Evolutionary conservation across 495 filamentous ascomycete genomes (phyloP).

Genomic region (Extremus antarcticus): DNA sequence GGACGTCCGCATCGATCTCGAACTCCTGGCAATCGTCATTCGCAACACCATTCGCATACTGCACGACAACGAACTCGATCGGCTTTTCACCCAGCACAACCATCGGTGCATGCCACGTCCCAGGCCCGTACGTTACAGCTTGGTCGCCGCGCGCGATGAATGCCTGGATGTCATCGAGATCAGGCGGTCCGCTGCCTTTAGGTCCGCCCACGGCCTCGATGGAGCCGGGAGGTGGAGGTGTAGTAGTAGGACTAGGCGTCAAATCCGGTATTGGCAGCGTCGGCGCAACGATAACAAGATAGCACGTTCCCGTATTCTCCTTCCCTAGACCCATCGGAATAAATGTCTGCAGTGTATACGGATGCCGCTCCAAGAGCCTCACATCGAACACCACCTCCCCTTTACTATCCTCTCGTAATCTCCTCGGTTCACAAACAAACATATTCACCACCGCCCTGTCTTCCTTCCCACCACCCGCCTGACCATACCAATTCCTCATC

Average conservation of each 20-base stretch:
- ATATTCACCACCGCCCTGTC: slow-evolving; percentile 64
- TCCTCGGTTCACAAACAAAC: slow-evolving; percentile 74
- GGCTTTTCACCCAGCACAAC: slow-evolving; percentile 60
- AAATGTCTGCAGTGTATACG: slow-evolving; percentile 89
- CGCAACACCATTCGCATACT: slow-evolving; percentile 73
- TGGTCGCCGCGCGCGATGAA: slow-evolving; percentile 71
- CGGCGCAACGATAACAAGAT: slow-evolving; percentile 88
- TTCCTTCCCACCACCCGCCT: slow-evolving; percentile 51
- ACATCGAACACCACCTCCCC: slow-evolving; percentile 47
- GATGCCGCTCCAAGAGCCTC: slow-evolving; percentile 78
- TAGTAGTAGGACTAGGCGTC: slow-evolving; percentile 11
- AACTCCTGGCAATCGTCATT: slow-evolving; percentile 89
- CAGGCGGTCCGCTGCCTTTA: slow-evolving; percentile 55
- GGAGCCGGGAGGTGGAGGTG: background rate
- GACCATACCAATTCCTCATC: slow-evolving; percentile 53
- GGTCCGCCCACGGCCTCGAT: slow-evolving; percentile 9
- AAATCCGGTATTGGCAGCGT: slow-evolving; percentile 32
- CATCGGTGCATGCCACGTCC: slow-evolving; percentile 98
- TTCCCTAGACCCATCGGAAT: slow-evolving; percentile 56
- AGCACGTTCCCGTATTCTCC: slow-evolving; percentile 31
- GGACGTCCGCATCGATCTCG: slow-evolving; percentile 20
- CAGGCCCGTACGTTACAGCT: slow-evolving; percentile 82
- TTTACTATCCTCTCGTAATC: slow-evolving; percentile 25
- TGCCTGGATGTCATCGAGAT: slow-evolving; percentile 56
- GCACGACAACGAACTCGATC: slow-evolving; percentile 78